phyloP scores from a whole-genome alignment of 192 early-diverging fungal genomes.

The Mortierella alpina region DNA sequence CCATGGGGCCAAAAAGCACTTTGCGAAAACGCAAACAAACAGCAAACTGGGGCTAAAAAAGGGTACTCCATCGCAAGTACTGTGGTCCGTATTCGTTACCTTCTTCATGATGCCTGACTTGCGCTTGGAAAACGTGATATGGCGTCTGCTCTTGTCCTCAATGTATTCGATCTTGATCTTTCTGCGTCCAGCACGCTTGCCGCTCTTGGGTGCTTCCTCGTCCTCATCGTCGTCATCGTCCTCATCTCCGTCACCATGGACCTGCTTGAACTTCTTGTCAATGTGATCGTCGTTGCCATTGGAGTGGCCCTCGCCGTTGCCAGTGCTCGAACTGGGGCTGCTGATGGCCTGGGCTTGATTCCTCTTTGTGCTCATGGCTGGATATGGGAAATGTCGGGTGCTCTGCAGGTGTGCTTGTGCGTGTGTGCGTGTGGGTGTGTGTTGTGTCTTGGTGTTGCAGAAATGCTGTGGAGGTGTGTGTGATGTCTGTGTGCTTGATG shows the following conservation, averaged over 20 bases:
- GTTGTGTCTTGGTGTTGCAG: background rate
- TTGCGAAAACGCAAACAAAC: background rate
- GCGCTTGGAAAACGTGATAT: constrained; percentile 95
- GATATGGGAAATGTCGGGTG: background rate
- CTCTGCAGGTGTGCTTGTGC: background rate
- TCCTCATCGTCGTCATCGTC: constrained; percentile 75
- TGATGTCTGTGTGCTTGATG: no score
- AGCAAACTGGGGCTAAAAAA: background rate
- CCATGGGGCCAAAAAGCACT: constrained; percentile 11
- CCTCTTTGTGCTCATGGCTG: constrained; percentile 32
- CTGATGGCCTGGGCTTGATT: constrained; percentile 11
- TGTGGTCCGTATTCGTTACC: constrained; percentile 49
- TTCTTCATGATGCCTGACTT: constrained; percentile 99
- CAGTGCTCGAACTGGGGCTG: constrained; percentile 10
- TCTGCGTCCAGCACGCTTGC: constrained; percentile 83
- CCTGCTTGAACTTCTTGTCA: constrained; percentile 55
- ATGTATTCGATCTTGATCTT: constrained; percentile 98
- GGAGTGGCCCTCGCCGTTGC: constrained; percentile 6
- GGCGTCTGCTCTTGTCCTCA: constrained; percentile 90
- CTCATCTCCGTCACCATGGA: constrained; percentile 62
- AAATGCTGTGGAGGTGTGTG: no score
- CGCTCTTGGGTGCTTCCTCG: constrained; percentile 58
- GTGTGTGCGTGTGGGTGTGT: background rate
- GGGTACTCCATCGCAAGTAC: background rate
- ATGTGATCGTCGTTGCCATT: constrained; percentile 23